These are phyloP conservation scores for Xenosphaeropsis pyriputrescens DNA, from an alignment of 2,329 filamentous ascomycete genomes.

Conservation along the genomic window DNA sequence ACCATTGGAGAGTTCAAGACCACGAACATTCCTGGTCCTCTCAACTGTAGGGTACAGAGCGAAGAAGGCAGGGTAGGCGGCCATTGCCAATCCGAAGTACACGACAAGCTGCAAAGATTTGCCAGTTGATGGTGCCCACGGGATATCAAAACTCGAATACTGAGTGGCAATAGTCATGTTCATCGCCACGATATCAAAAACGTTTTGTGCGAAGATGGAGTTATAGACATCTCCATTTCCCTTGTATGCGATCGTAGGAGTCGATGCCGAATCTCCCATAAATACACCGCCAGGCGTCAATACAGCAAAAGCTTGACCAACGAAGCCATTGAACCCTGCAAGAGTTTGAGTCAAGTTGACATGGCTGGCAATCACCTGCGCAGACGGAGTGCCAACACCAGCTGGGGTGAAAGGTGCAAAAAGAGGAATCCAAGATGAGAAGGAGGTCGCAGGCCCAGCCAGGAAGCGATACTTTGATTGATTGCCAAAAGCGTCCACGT, in stretches of 20 bases:
- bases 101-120: conserved; percentile 65
- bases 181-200: conserved; percentile 49
- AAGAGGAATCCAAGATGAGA: conserved; percentile 7
- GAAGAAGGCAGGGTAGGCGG: conserved; percentile 74
- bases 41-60: conserved; percentile 81
- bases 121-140: conserved; percentile 54
- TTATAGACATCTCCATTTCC: conserved; percentile 43
- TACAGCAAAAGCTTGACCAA: conserved; percentile 46
- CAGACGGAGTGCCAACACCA: conserved; percentile 7
- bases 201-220: conserved; percentile 47
- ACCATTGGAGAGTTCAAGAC: conserved; percentile 83
- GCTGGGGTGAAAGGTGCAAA: conserved; percentile 11
- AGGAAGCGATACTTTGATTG: conserved; percentile 15
- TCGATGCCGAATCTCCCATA: conserved; percentile 43
- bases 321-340: conserved; percentile 51
- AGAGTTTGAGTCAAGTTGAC: conserved; percentile 39
- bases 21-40: conserved; percentile 62
- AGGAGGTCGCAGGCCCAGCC: conserved; percentile 26
- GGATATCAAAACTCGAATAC: conserved; percentile 63
- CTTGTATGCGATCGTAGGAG: conserved; percentile 57
- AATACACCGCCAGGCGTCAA: conserved; percentile 72
- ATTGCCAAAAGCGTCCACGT: conserved; percentile 10
- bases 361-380: conserved; percentile 5
- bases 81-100: conserved; percentile 69
- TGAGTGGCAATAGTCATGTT: conserved; percentile 56